These are phyloP conservation scores for Capsicum rhomboideum DNA, from an alignment of 257 asterid genomes.

Conservation along the genomic window DNA sequence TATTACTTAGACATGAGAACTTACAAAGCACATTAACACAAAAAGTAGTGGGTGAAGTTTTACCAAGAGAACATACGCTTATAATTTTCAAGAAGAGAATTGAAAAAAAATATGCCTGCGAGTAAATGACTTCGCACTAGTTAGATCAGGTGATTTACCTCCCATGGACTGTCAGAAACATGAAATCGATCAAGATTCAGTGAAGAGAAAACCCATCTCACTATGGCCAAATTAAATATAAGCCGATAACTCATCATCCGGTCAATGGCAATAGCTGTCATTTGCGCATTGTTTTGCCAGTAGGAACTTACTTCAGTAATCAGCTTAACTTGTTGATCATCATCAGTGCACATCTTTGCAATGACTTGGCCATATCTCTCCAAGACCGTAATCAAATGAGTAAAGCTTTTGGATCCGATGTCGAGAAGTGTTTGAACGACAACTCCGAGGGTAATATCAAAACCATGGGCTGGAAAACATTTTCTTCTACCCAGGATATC, in stretches of 20 bases:
- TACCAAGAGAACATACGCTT: neutral
- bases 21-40: neutral
- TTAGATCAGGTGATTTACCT: slow-evolving; percentile 38
- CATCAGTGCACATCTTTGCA: slow-evolving; percentile 70
- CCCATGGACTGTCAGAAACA: slow-evolving; percentile 90
- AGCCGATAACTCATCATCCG: slow-evolving; percentile 99
- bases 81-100: neutral
- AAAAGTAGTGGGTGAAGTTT: neutral
- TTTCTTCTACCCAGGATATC: slow-evolving; percentile 77
- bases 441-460: slow-evolving; percentile 65
- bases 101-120: neutral
- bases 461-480: slow-evolving; percentile 65
- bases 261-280: slow-evolving; percentile 89
- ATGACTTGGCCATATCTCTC: slow-evolving; percentile 95
- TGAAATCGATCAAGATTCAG: slow-evolving; percentile 68
- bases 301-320: slow-evolving; percentile 78
- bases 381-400: slow-evolving; percentile 91
- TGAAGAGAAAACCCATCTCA: slow-evolving; percentile 88
- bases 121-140: neutral
- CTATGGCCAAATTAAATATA: slow-evolving; percentile 82
- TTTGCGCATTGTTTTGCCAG: slow-evolving; percentile 86
- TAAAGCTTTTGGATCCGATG: slow-evolving; percentile 93
- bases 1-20: neutral
- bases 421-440: slow-evolving; percentile 85
- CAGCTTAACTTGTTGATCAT: slow-evolving; percentile 81